A percentile compares a stretch with the other conserved stretches of the same genome.
Conservation (phyloP, 768 basidiomycete genomes). For the Russula dissimulans region DNA sequence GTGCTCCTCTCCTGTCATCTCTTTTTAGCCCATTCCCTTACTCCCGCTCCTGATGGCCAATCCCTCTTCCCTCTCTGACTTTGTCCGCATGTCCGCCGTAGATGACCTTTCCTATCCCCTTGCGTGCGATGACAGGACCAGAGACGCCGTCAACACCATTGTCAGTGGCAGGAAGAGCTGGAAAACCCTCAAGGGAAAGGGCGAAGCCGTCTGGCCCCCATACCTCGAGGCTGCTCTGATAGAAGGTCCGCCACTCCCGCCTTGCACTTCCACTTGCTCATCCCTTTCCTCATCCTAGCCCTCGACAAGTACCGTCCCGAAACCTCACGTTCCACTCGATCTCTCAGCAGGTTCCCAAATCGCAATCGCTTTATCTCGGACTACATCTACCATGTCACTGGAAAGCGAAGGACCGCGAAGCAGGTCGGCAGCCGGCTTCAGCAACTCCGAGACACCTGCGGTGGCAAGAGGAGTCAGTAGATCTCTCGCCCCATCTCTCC, state of each 20-base stretch:
- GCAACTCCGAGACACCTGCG: constrained; percentile 65
- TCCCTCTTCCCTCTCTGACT: constrained; percentile 17
- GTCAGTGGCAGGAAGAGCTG: constrained; percentile 64
- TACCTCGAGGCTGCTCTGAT: constrained; percentile 69
- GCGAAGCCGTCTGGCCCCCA: constrained; percentile 73
- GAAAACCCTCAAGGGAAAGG: constrained; percentile 59
- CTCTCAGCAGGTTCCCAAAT: constrained; percentile 68
- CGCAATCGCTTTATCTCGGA: constrained; percentile 76
- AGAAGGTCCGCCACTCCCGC: constrained; percentile 40
- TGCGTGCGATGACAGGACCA: constrained; percentile 22
- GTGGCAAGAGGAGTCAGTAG: constrained; percentile 59
- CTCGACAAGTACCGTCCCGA: constrained; percentile 63
- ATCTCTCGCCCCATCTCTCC: constrained; percentile 9
- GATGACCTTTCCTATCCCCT: constrained; percentile 19
- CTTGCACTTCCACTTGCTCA: constrained; percentile 1
- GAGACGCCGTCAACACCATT: constrained; percentile 56
- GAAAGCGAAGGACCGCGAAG: constrained; percentile 62
- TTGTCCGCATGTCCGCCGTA: constrained; percentile 20
- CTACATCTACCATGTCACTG: constrained; percentile 60
- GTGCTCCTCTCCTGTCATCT: constrained; percentile 1
- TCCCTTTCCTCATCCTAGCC: constrained; percentile 31
- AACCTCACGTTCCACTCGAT: constrained; percentile 62
- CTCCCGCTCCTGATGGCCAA: constrained; percentile 12
- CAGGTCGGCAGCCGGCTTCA: constrained; percentile 77
- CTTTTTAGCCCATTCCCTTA: constrained; percentile 6